Conservation (phyloP, 495 filamentous ascomycete genomes). For the Neurospora cerealis region DNA sequence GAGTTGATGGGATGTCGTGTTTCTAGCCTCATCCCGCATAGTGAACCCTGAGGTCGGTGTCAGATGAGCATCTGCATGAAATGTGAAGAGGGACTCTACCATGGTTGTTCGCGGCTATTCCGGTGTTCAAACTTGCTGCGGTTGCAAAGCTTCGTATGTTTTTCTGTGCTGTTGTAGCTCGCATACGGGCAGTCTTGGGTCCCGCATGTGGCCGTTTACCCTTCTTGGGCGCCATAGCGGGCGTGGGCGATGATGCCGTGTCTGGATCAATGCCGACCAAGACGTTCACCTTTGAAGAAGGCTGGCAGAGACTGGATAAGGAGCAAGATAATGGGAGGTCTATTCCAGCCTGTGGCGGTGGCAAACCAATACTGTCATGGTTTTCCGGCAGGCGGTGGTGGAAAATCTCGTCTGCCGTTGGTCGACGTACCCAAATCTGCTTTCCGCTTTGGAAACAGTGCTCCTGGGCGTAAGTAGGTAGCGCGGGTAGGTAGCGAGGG, state of each 20-base stretch:
- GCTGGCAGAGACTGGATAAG: neutral
- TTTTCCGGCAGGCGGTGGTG: neutral
- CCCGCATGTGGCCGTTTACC: slow-evolving; percentile 11
- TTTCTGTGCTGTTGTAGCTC: neutral
- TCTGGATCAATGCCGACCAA: neutral
- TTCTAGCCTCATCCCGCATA: slow-evolving; percentile 66
- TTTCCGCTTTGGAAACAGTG: neutral
- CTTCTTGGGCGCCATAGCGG: slow-evolving; percentile 11
- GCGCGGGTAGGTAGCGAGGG: neutral
- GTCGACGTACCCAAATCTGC: neutral
- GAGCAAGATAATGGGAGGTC: neutral
- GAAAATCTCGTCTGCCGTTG: neutral
- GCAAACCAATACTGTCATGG: neutral
- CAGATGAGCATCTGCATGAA: neutral
- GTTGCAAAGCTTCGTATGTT: neutral
- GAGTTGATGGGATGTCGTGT: slow-evolving; percentile 53
- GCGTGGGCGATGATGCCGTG: neutral
- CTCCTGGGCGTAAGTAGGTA: neutral
- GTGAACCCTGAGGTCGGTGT: slow-evolving; percentile 38
- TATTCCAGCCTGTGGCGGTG: neutral
- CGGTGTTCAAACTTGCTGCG: neutral
- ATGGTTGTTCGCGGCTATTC: neutral
- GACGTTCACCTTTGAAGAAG: neutral
- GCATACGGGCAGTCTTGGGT: slow-evolving; percentile 3
- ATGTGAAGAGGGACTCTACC: slow-evolving; percentile 2